Percentiles rank a stretch among this genome's conserved stretches.
These are phyloP conservation scores for Debaryomycetaceae sp. DNA, from an alignment of 1,139 yeast genomes.

Conservation along the genomic window DNA sequence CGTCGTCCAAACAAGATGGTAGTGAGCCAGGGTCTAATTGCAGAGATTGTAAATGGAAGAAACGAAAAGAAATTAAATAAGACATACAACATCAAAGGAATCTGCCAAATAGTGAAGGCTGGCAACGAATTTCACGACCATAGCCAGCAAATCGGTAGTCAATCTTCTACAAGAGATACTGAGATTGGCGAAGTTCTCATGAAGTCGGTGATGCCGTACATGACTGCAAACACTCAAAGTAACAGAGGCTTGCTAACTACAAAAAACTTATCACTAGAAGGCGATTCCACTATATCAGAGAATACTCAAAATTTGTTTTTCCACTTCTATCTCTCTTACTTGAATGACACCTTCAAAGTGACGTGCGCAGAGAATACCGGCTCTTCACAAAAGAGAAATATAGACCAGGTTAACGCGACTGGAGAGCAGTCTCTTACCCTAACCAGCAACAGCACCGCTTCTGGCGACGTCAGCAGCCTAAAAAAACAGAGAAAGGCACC, in stretches of 20 bases:
- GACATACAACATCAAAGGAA: conserved; percentile 9
- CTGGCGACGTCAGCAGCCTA: not conserved
- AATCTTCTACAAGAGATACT: not conserved
- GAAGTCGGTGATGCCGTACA: conserved; percentile 3
- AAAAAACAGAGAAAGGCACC: not conserved
- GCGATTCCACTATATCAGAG: not conserved
- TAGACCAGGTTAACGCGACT: not conserved
- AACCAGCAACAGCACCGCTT: not conserved
- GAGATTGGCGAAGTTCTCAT: conserved; percentile 2
- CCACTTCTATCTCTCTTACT: conserved; percentile 12
- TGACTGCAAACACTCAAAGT: not conserved
- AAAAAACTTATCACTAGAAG: not conserved
- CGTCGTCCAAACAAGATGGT: conserved; percentile 3
- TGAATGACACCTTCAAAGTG: conserved; percentile 9
- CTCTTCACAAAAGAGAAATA: not conserved
- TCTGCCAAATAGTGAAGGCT: conserved; percentile 6
- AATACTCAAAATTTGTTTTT: conserved; percentile 11
- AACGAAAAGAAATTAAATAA: conserved; percentile 12
- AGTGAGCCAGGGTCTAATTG: conserved; percentile 6
- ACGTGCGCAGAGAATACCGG: not conserved
- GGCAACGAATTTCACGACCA: conserved; percentile 1
- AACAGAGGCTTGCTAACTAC: not conserved
- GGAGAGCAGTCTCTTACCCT: not conserved
- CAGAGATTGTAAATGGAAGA: conserved; percentile 11
- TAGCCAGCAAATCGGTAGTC: not conserved